Evolutionary conservation across 169 alveolate genomes (phyloP).

Genomic region (Cryptosporidium muris): DNA sequence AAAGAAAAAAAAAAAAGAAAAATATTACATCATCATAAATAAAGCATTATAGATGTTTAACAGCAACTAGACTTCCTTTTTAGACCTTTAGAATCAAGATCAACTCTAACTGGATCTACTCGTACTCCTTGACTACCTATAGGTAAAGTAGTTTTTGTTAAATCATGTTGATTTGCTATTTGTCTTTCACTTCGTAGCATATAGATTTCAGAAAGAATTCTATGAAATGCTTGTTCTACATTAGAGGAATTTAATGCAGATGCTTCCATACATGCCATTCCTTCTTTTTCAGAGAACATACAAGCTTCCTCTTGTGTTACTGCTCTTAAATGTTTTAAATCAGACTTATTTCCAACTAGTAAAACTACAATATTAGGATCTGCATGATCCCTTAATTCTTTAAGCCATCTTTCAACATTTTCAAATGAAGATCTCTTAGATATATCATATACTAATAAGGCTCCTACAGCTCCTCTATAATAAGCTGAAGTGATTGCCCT

Average conservation of each 20-base stretch:
- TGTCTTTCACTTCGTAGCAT: conserved; percentile 69
- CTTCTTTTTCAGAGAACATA: conserved; percentile 88
- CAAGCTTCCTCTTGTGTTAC: conserved; percentile 92
- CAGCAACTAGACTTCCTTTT: conserved; percentile 48
- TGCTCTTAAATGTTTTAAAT: conserved; percentile 88
- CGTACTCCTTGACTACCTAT: conserved; percentile 59
- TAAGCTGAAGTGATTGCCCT: conserved; percentile 98
- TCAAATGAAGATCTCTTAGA: conserved; percentile 93
- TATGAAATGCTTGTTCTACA: conserved; percentile 93
- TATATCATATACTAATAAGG: conserved; percentile 97
- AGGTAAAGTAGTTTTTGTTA: conserved; percentile 53
- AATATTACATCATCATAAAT: too few relatives aligned
- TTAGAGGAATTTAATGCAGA: conserved; percentile 94
- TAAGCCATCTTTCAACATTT: conserved; percentile 94
- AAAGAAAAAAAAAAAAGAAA: too few relatives aligned
- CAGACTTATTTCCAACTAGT: conserved; percentile 98
- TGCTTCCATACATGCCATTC: conserved; percentile 93
- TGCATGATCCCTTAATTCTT: conserved; percentile 96
- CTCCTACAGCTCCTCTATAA: conserved; percentile 99
- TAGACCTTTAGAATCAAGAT: conserved; percentile 28
- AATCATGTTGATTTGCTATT: conserved; percentile 50
- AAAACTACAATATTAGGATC: conserved; percentile 93
- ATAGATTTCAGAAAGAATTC: conserved; percentile 79
- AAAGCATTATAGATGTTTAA: background rate
- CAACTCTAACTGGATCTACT: conserved; percentile 59